Conservation (phyloP, 495 filamentous ascomycete species). For the Darksidea phi region DNA sequence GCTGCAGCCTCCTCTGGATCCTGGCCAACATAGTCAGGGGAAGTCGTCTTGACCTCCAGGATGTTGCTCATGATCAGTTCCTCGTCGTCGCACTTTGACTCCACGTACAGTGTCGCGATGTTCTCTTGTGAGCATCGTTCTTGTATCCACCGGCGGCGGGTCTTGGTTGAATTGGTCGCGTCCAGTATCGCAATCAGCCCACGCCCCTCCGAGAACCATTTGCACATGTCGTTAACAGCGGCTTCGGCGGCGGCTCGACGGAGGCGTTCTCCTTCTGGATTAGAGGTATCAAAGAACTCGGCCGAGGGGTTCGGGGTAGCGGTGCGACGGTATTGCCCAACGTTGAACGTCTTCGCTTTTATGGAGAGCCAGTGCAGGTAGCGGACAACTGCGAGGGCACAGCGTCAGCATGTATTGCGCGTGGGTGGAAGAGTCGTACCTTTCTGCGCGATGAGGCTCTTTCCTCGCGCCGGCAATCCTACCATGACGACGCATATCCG, state of each 20-base stretch:
- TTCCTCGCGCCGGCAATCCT: slow-evolving; percentile 88
- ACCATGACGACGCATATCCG: slow-evolving; percentile 99
- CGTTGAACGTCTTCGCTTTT: slow-evolving; percentile 90
- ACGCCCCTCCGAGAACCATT: slow-evolving; percentile 72
- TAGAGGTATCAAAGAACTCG: slow-evolving; percentile 88
- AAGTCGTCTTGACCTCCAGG: slow-evolving; percentile 93
- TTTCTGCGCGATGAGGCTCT: slow-evolving; percentile 95
- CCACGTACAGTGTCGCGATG: slow-evolving; percentile 90
- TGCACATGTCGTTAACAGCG: slow-evolving; percentile 84
- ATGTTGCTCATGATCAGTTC: slow-evolving; percentile 96
- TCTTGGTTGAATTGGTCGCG: slow-evolving; percentile 91
- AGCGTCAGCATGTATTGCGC: slow-evolving; percentile 12
- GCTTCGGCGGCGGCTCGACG: slow-evolving; percentile 83
- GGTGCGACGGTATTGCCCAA: slow-evolving; percentile 86
- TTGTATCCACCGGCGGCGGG: slow-evolving; percentile 85
- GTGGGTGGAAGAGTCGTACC: slow-evolving; percentile 55
- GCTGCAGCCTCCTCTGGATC: slow-evolving; percentile 85
- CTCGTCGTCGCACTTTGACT: slow-evolving; percentile 93
- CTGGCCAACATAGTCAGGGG: slow-evolving; percentile 89
- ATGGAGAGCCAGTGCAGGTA: slow-evolving; percentile 97
- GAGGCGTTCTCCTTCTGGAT: slow-evolving; percentile 85
- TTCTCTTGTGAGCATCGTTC: slow-evolving; percentile 68
- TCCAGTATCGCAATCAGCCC: slow-evolving; percentile 90
- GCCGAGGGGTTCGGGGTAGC: slow-evolving; percentile 83
- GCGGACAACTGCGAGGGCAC: slow-evolving; percentile 65